Evolutionary conservation across 2,329 filamentous ascomycete genomes (phyloP), one percentile per base, ranked within the genome.

Genomic region (Penicillium sp.): DNA sequence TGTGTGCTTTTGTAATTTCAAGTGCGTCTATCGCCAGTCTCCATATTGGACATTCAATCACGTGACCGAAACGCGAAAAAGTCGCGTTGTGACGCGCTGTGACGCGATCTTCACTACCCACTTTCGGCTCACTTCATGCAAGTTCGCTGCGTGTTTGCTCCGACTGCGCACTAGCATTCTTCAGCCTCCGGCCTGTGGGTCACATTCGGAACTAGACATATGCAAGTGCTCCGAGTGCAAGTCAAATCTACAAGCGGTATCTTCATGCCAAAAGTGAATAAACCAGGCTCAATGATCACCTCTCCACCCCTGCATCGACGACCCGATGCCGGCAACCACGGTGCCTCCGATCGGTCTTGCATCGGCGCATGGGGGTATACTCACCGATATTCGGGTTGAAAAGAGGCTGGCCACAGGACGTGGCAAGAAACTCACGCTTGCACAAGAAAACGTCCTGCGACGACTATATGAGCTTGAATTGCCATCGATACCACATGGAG

Each of bases 351-450:
- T 44, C 18, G 32, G 43, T 39, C 16, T 45, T 34, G 13, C 52
- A 13, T 50, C 52, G 18, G 47, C 18, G 6, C 52, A 42, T 27
- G 52, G 52, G 3, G 43, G 47, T 3, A 32, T 40, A 4, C 5
- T 54, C 11, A 16, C 14, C 5, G 47, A 54, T 27, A 50, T 54
- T 11, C 18, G 24, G 11, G 8, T 50, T 27, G 27, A 34, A 24
- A 34, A 21, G 22, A 38, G 36, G 9, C 52, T 42, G 13, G 16
- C n/a, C 7, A 42, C 42, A 47, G 27, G 36, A 31, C 54, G 42
- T 14, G 52, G 52, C 27, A 49, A 46, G 36, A 29, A 22, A n/a
- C 38, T 47, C 9, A 57, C 47, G 4, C 22, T 46, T 14, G 24
- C 45, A 1, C 47, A 55, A 47, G 43, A 43, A 27, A 7, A 9